Evolutionary conservation across 768 basidiomycete species (phyloP).

Genomic region (Mrakia hoshinonis): DNA sequence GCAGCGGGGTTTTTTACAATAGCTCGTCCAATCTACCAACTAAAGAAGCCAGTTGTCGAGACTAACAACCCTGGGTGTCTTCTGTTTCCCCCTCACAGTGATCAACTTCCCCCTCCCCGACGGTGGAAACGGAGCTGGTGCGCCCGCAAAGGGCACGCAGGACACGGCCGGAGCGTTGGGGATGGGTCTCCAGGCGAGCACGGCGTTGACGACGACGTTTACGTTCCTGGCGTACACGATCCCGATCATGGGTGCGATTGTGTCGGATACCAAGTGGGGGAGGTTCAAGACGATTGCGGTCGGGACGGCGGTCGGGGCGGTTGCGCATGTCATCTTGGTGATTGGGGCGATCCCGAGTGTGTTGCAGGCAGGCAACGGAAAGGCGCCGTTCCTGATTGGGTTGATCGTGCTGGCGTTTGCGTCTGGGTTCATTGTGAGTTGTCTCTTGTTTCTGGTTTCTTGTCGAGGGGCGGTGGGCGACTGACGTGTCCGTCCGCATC

Average conservation of each 20-base stretch:
- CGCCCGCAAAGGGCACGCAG: not conserved
- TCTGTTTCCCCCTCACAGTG: not conserved
- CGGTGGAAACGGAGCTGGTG: slow-evolving; percentile 28
- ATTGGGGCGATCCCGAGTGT: slow-evolving; percentile 12
- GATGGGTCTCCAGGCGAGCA: not conserved
- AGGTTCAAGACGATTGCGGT: slow-evolving; percentile 21
- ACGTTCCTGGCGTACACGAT: slow-evolving; percentile 38
- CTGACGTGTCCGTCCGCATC: slow-evolving; percentile 4
- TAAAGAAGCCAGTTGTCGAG: not conserved
- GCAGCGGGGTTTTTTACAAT: no score
- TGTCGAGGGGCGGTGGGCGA: no score
- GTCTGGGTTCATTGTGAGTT: slow-evolving; percentile 15
- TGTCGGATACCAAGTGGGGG: slow-evolving; percentile 40
- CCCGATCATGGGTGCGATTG: slow-evolving; percentile 38
- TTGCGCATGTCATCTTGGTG: slow-evolving; percentile 18
- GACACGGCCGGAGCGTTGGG: slow-evolving; percentile 5
- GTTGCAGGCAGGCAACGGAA: slow-evolving; percentile 13
- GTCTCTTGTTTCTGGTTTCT: not conserved
- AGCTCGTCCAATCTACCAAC: not conserved
- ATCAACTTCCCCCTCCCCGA: slow-evolving; percentile 10
- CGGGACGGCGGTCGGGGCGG: slow-evolving; percentile 14
- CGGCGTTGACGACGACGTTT: slow-evolving; percentile 27
- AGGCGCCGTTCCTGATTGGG: slow-evolving; percentile 19
- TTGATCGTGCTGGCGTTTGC: slow-evolving; percentile 14
- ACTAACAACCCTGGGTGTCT: no score